phyloP scores from a whole-genome alignment of 2,329 filamentous ascomycete species.

The Botrytis tulipae region DNA sequence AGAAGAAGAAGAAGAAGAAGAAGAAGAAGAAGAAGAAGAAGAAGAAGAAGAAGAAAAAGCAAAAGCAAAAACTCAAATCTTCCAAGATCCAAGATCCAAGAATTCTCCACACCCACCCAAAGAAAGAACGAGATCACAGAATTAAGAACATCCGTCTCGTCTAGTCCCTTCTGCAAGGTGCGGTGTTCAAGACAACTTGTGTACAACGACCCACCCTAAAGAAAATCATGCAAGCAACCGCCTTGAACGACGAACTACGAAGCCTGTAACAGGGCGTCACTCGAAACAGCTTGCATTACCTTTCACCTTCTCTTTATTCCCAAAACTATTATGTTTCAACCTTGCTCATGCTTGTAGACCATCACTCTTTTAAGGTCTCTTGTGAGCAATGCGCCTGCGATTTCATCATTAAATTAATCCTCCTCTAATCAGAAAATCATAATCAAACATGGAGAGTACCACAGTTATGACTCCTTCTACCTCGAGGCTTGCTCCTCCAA shows the following conservation, averaged over 20 bases:
- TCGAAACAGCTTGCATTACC: conserved; percentile 20
- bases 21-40: background rate
- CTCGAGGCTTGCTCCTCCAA: conserved; percentile 28
- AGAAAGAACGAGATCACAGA: conserved; percentile 12
- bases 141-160: background rate
- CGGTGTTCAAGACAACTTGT: conserved; percentile 19
- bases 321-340: conserved; percentile 11
- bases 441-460: conserved; percentile 30
- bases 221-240: conserved; percentile 20
- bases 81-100: background rate
- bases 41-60: background rate
- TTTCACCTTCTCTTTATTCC: conserved; percentile 8
- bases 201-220: conserved; percentile 19
- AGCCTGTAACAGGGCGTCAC: conserved; percentile 18
- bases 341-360: conserved; percentile 4
- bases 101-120: background rate
- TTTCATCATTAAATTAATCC: conserved; percentile 11
- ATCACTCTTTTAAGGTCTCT: conserved; percentile 21
- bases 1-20: too few relatives aligned
- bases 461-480: conserved; percentile 27
- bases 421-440: background rate
- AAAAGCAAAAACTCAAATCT: background rate
- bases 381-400: conserved; percentile 27
- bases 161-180: conserved; percentile 1
- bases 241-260: conserved; percentile 17